phyloP scores from a whole-genome alignment of 331 rosid species.

The Quercus lobata region DNA sequence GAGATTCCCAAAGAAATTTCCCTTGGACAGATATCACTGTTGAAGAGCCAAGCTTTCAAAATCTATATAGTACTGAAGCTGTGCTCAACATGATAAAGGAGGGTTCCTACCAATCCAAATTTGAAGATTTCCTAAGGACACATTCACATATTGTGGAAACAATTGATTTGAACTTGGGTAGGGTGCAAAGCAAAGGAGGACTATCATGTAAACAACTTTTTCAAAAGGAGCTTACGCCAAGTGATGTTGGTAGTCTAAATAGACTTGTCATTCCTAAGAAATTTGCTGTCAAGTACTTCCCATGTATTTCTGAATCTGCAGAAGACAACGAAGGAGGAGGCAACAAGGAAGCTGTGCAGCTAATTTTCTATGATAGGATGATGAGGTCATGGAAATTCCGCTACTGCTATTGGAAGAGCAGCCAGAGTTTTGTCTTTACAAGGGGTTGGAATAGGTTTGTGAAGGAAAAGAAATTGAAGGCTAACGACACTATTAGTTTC shows the following conservation, averaged over 20 bases:
- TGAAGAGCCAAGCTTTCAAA: conserved; percentile 40
- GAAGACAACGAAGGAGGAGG: conserved; percentile 20
- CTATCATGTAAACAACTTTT: conserved; percentile 28
- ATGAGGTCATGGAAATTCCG: conserved; percentile 49
- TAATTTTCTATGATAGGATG: conserved; percentile 36
- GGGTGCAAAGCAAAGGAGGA: conserved; percentile 13
- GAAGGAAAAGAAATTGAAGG: conserved; percentile 38
- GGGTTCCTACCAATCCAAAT: conserved; percentile 45
- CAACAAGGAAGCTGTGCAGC: conserved; percentile 9
- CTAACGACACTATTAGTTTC: conserved; percentile 37
- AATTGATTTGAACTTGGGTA: background rate
- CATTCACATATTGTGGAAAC: conserved; percentile 4
- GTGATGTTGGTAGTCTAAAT: conserved; percentile 53
- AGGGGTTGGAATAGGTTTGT: conserved; percentile 63
- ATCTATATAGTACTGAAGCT: conserved; percentile 25
- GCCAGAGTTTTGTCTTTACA: conserved; percentile 55
- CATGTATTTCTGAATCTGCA: conserved; percentile 21
- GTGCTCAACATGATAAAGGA: conserved; percentile 45
- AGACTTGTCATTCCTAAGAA: conserved; percentile 48
- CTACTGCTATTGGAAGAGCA: conserved; percentile 52
- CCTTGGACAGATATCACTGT: conserved; percentile 30
- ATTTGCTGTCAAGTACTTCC: conserved; percentile 44
- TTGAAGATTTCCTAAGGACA: conserved; percentile 23
- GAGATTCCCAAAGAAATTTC: conserved; percentile 39
- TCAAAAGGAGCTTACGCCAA: conserved; percentile 55